Evolutionary conservation across 2,329 filamentous ascomycete genomes (phyloP), one percentile per base, ranked within the genome.

Genomic region (Fusarium brevicatenulatum): DNA sequence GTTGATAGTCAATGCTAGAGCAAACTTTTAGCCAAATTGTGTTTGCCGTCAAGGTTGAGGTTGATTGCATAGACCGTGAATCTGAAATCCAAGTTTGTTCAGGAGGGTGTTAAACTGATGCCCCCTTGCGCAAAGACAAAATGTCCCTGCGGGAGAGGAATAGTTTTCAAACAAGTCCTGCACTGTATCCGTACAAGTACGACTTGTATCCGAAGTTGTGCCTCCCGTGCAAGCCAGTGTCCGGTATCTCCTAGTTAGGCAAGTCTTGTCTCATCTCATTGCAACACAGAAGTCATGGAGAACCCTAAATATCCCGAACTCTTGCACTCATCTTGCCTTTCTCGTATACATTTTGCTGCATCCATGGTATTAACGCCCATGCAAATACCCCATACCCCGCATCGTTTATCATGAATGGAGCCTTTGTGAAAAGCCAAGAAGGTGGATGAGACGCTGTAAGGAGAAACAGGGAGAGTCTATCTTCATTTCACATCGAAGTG

Each of bases 221-320:
- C 58, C 39, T 72, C 61, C 40, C 10, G 5, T 18, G 21, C 37
- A 47, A 50, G 44, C 10, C 25, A 55, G 44, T 32, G 44, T 28
- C 46, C 59, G 52, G 47, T 18, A 57, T 63, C 30, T 37, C 40
- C 36, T 47, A 53, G n/a, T 47, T 7, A 40, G n/a, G 58, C 30
- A 67, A 57, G 19, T 25, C 10, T 25, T 6, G 34, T 34, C 42
- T 40, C 37, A 25, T 28, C 39, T 40, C 37, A 25, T 28, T 39
- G 44, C 19, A 63, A 47, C 43, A 52, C 44, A 42, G 37, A 39
- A 28, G 55, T 39, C 40, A 46, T 39, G 23, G 43, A 58, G 47
- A 50, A 58, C 53, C 73, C 73, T 73, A 73, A 68, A 64, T 61
- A 54, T 75, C 23, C 73, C 73, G 71, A 71, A 34, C 9, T 23